Evolutionary conservation across 2,329 filamentous ascomycete species (phyloP).

Genomic region (Alternaria infectoria): DNA sequence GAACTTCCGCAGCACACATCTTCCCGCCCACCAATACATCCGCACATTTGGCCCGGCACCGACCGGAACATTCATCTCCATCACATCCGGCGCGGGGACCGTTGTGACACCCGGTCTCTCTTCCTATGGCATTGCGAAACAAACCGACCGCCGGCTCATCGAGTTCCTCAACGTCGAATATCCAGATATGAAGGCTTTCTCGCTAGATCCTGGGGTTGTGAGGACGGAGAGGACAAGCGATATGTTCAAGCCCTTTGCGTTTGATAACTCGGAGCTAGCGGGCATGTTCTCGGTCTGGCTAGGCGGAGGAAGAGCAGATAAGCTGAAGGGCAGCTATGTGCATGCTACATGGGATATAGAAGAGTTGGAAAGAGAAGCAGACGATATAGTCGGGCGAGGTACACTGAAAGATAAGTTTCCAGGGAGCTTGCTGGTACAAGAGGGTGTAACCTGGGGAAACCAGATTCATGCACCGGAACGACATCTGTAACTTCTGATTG

Average conservation of each 20-base stretch:
- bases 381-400: not conserved
- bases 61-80: constrained; percentile 1
- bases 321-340: not conserved
- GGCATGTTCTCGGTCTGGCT: constrained; percentile 1
- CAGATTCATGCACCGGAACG: not conserved
- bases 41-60: constrained; percentile 2
- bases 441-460: not conserved
- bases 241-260: not conserved
- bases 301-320: not conserved
- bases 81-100: not conserved
- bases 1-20: constrained; percentile 16
- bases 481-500: not conserved
- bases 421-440: not conserved
- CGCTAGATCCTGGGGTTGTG: not conserved
- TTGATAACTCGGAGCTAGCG: not conserved
- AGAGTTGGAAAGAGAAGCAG: not conserved
- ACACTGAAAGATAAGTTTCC: not conserved
- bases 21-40: constrained; percentile 19
- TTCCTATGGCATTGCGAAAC: not conserved
- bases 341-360: not conserved
- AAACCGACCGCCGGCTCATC: not conserved
- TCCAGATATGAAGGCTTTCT: not conserved
- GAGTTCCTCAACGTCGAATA: not conserved
- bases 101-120: not conserved
- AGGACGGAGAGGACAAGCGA: not conserved